phyloP scores from a whole-genome alignment of 108 stramenopile genomes.

The Fistulifera pelliculosa region DNA sequence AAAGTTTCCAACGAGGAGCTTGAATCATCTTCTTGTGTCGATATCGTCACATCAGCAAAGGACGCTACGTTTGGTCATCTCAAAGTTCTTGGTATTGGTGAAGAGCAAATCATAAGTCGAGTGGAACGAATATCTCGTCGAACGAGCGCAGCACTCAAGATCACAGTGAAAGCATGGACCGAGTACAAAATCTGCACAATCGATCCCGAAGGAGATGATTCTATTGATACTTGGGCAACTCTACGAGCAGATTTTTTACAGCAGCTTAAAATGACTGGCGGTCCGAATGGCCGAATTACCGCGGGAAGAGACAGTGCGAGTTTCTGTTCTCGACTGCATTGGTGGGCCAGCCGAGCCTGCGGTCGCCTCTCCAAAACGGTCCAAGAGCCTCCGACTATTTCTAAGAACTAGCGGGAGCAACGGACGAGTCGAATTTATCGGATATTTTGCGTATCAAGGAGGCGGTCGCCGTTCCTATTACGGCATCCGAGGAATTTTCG shows the following conservation, averaged over 20 bases:
- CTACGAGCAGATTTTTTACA: slow-evolving; percentile 65
- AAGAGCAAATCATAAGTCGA: slow-evolving; percentile 17
- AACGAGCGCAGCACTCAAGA: slow-evolving; percentile 35
- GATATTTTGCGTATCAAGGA: too few relatives aligned
- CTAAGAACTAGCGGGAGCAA: too few relatives aligned
- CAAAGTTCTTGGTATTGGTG: slow-evolving; percentile 17
- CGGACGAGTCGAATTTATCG: too few relatives aligned
- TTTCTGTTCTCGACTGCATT: slow-evolving; percentile 20
- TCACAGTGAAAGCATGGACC: slow-evolving; percentile 49
- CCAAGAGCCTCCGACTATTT: background rate
- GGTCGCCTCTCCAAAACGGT: slow-evolving; percentile 1
- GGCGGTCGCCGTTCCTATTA: too few relatives aligned
- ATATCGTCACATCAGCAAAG: slow-evolving; percentile 6
- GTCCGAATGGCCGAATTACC: slow-evolving; percentile 46
- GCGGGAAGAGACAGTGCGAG: slow-evolving; percentile 76
- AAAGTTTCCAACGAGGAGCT: background rate
- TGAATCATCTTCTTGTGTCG: background rate
- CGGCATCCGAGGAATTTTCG: too few relatives aligned
- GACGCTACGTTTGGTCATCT: slow-evolving; percentile 27
- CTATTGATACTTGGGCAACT: slow-evolving; percentile 66
- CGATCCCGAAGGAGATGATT: slow-evolving; percentile 66
- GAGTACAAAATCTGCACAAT: slow-evolving; percentile 71
- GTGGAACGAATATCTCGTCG: slow-evolving; percentile 18
- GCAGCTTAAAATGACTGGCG: slow-evolving; percentile 57
- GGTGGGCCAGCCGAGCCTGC: slow-evolving; percentile 1